phyloP scores from a whole-genome alignment of 164 flowering plant species.

The Houttuynia cordata region DNA sequence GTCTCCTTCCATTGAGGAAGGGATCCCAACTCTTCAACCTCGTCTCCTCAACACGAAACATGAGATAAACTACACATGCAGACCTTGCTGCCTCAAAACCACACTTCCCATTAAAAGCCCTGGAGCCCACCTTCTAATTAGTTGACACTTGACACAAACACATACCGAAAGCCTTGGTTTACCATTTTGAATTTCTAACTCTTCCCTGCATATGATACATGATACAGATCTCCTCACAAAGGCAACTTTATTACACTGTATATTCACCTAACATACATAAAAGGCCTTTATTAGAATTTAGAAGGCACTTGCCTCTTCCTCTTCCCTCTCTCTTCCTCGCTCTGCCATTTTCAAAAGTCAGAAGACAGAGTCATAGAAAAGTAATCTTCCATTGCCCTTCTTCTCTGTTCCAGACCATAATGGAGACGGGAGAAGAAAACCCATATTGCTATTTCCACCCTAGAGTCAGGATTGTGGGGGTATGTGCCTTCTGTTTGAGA shows the following conservation, averaged over 20 bases:
- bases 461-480: conserved; percentile 37
- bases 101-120: neutral
- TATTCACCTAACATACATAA: neutral
- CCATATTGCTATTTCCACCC: conserved; percentile 56
- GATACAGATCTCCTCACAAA: neutral
- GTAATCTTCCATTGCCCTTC: neutral
- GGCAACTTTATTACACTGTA: neutral
- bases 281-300: neutral
- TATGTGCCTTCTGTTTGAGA: conserved; percentile 71
- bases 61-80: too few species aligned
- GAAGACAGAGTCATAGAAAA: neutral
- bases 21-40: too few species aligned
- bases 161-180: too few species aligned
- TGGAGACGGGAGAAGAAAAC: conserved; percentile 23
- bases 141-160: too few species aligned
- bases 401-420: neutral
- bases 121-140: neutral
- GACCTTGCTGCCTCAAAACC: neutral
- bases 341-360: neutral
- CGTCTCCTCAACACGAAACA: neutral
- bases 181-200: neutral
- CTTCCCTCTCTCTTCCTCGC: neutral
- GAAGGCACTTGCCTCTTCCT: neutral
- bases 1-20: too few species aligned
- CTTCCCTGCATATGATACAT: neutral